Base-by-base conservation (phyloP, 2,329 filamentous ascomycete genomes). In the Aspergillus neoniger region DNA sequence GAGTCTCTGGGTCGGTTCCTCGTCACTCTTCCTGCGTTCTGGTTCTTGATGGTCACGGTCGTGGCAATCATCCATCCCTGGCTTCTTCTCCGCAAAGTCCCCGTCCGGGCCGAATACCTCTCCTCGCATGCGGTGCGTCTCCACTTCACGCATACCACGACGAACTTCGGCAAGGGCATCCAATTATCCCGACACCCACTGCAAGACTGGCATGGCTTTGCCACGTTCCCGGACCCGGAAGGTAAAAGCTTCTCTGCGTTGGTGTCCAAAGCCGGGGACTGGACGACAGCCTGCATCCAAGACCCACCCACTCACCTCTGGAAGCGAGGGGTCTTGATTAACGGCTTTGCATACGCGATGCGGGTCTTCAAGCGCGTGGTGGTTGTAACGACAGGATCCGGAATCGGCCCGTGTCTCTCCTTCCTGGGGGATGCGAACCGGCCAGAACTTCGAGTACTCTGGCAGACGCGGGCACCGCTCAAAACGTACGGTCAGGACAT, bases 181-280 rank as follows among this genome's bases (percentile, higher is more conserved):
- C 85, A 88, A 43, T 76, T 92, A 23, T 85, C 88, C 3, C 82
- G 83, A 56, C 80, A 81, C 8, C 89, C 89, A 0, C 79, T 91
- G 41, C 76, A 82, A 8, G 90, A 93, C 74, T 91, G 88, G 82
- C 90, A 93, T 76, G 85, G 87, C 0, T 93, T 93, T 70, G 90
- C 90, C 47, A 88, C 88, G 1, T 90, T 92, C 62, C 86, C 89
- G 1, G 82, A 86, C 61, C 81, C 84, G 2, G 71, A 80, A 59
- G 76, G 80, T 39, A 78, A 78, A 56, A 87, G 85, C 14, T 91
- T 88, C 76, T 91, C 88, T 0, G 79, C 90, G 30, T 78, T 92
- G 30, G 82, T 92, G 28, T 91, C 88, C 57, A 88, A 88, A 65
- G 89, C 88, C 3, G 90, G 90, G 21, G 89, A 92, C 76, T 92